Base-by-base conservation (phyloP, 257 asterid species). In the Cynanchum wilfordii region DNA sequence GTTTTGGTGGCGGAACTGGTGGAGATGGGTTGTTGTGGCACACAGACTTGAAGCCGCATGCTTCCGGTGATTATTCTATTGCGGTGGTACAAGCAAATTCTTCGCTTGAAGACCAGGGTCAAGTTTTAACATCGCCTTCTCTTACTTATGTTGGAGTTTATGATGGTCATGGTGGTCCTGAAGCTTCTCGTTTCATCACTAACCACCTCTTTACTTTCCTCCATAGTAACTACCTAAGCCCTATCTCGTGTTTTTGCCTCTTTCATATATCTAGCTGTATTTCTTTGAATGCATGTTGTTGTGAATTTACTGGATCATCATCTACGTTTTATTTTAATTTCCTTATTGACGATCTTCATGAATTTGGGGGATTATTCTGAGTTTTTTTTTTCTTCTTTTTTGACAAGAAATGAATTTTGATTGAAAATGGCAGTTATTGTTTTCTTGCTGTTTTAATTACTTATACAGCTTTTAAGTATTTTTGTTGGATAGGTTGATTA, bases 1-100 rank as follows among this genome's bases (percentile, higher is more conserved):
- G 83, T 45, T 82, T 82, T 40, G 77, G 78, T 22, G 73, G 77
- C 40, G 79, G 78, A 16, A 69, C 65, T 60, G 80, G 71, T 10
- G 81, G 78, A 2, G 86, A 83, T 80, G 79, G 45, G 62, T 79
- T 83, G 75, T 33, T 75, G 72, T 83, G 87, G 87, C 64, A 80
- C 52, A 52, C 70, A 83, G 87, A 80, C 73, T 76, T 83, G 81
- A 80, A 83, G 68, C 83, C 73, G 16, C 79, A 83, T 71, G 84
- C 85, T 22, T 68, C 73, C 0, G 87, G 87, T 30, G 87, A 83
- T 51, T 83, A 75, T 73, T 83, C 87, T 2, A 79, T 83, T 11
- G 85, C 85, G 29, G 87, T 78, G 30, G 85, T 80, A 47, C 87
- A 83, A 66, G 87, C 87, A 10, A 83, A 83, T 73, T 76, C 87